Evolutionary conservation across 805 yeast species (phyloP), one percentile per base, ranked within the genome.

Genomic region (Metschnikowia dekortorum): DNA sequence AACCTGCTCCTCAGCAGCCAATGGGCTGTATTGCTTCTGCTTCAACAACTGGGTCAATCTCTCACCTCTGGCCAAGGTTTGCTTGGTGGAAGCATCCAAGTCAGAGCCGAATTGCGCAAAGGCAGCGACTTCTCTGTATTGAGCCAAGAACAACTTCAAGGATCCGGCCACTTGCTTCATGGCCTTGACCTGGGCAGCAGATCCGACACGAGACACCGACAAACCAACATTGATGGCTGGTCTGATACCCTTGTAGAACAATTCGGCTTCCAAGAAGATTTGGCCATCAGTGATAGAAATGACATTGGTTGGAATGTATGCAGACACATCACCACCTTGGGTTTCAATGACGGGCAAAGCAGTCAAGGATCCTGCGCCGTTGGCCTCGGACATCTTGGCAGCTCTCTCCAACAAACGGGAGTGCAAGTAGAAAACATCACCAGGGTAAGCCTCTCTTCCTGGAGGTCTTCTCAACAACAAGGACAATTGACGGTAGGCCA

Each of bases 151-250:
- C 78, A 94, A 89, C 80, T 94, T 94, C 81, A 94, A 87, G 65
- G 99, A 94, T 87, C 99, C 99, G 65, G 99, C 99, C 79, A 94
- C 98, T 84, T 94, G 98, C 82, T 94, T 94, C 95, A 94, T 89
- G 78, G 99, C 99, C 85, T 94, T 94, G 69, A 94, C 98, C 84
- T 94, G 99, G 70, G 99, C 99, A 70, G 99, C 99, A 61, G 98
- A 92, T 81, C 99, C 99, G 81, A 94, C 99, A 84, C 99, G 96
- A 69, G 99, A 94, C 68, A 92, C 99, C 69, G 98, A 94, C 70
- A 92, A 85, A 91, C 99, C 99, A 77, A 92, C 98, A 79, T 92
- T 92, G 71, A 92, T 92, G 70, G 99, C 98, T 73, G 99, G 99
- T 85, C 99, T 91, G 78, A 92, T 90, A 90, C 99, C 99, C 85